A percentile compares a stretch with the other conserved stretches of the same genome.
Conservation (phyloP, 495 filamentous ascomycete genomes). For the Aspergillus biplanus region DNA sequence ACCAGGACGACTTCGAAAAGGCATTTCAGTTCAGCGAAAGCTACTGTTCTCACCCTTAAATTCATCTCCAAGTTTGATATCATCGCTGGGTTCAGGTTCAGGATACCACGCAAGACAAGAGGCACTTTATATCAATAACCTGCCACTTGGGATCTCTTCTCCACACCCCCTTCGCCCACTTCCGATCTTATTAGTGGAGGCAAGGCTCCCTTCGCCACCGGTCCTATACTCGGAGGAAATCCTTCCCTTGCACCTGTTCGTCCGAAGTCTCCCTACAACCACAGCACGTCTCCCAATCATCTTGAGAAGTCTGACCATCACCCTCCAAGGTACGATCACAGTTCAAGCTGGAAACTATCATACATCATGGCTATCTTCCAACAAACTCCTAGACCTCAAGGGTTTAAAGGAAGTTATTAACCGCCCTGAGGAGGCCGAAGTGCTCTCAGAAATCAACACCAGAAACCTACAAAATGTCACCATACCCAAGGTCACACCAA, state of each 20-base stretch:
- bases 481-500: not conserved
- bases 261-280: not conserved
- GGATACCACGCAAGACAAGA: constrained; percentile 7
- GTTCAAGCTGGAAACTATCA: not conserved
- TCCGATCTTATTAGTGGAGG: constrained; percentile 9
- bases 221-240: constrained; percentile 1
- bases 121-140: not conserved
- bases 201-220: constrained; percentile 7
- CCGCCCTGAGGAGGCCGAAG: not conserved
- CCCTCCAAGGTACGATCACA: constrained; percentile 4
- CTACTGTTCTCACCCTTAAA: constrained; percentile 2
- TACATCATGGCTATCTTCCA: constrained; percentile 5
- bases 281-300: not conserved
- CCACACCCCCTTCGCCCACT: not conserved
- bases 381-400: not conserved
- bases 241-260: constrained; percentile 1
- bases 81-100: not conserved
- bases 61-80: not conserved
- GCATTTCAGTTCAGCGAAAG: not conserved
- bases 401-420: not conserved
- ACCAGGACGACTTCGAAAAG: not conserved
- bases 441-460: constrained; percentile 5
- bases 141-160: not conserved
- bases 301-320: constrained; percentile 3
- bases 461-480: not conserved